Evolutionary conservation across 192 early-diverging fungal genomes (phyloP).

Genomic region (Oehlia diaphana): DNA sequence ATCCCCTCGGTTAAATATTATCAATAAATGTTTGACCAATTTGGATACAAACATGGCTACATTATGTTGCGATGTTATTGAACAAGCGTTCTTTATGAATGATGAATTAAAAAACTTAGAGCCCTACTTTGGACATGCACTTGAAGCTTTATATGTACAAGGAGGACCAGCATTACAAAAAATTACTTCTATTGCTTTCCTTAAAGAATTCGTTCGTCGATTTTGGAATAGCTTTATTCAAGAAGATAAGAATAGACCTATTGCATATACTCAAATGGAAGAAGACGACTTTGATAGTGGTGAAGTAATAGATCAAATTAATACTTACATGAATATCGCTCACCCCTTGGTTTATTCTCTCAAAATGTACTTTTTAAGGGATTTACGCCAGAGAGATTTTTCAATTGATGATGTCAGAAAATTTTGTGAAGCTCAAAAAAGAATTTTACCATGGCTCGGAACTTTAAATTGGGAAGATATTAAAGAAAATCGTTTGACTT

Average conservation of each 20-base stretch:
- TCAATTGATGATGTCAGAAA: conserved; percentile 17
- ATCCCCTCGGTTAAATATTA: conserved; percentile 10
- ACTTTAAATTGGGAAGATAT: conserved; percentile 11
- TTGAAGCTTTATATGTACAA: not conserved
- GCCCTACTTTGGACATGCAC: not conserved
- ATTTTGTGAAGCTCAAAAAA: conserved; percentile 20
- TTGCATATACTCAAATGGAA: not conserved
- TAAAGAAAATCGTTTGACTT: conserved; percentile 14
- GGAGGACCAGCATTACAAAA: conserved; percentile 4
- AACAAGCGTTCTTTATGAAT: conserved; percentile 19
- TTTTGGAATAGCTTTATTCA: conserved; percentile 2
- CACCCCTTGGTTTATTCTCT: conserved; percentile 24
- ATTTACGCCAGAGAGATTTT: conserved; percentile 14
- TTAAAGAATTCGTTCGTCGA: conserved; percentile 31
- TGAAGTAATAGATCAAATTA: conserved; percentile 6
- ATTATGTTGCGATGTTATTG: conserved; percentile 28
- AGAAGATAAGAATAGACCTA: conserved; percentile 1
- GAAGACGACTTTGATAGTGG: not conserved
- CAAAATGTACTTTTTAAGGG: conserved; percentile 27
- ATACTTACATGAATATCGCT: not conserved
- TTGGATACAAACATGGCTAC: conserved; percentile 10
- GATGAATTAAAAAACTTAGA: not conserved
- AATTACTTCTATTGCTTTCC: conserved; percentile 20
- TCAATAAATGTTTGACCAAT: conserved; percentile 10
- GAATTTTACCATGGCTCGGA: conserved; percentile 9